Percentiles rank a stretch among this genome's conserved stretches.
Conservation (phyloP, 345 rosid species). For the Camelina neglecta region DNA sequence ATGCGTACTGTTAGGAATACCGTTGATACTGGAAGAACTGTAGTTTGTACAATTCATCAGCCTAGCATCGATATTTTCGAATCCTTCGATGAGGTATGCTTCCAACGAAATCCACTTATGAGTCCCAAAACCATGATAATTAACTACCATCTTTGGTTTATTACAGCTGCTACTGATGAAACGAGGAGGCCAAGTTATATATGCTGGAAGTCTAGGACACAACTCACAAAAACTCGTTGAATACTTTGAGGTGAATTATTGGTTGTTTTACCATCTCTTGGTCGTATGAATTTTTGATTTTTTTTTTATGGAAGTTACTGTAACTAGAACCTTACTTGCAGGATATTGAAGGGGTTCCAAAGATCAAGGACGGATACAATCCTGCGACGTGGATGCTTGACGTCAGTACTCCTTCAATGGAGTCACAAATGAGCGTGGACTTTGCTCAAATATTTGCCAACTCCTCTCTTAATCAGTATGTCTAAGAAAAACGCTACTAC, state of each 20-base stretch:
- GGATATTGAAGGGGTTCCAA: conserved; percentile 77
- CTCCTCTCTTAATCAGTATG: conserved; percentile 75
- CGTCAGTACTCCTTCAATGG: conserved; percentile 63
- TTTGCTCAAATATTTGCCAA: conserved; percentile 69
- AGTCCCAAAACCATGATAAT: background rate
- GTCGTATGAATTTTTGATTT: background rate
- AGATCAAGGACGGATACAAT: conserved; percentile 71
- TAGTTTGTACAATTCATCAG: conserved; percentile 96
- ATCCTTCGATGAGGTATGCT: conserved; percentile 80
- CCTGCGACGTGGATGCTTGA: conserved; percentile 99
- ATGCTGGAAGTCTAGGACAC: conserved; percentile 78
- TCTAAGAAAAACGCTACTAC: background rate
- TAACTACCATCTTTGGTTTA: conserved; percentile 1
- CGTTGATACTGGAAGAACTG: conserved; percentile 95
- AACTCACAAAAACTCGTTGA: conserved; percentile 81
- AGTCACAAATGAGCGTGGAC: conserved; percentile 67
- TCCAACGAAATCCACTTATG: background rate
- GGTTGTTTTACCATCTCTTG: background rate
- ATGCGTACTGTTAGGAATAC: conserved; percentile 96
- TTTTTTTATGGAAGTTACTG: conserved; percentile 17
- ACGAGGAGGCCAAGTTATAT: conserved; percentile 93
- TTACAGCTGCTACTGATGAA: conserved; percentile 82
- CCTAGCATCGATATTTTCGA: conserved; percentile 94
- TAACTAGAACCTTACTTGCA: conserved; percentile 35
- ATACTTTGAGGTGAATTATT: conserved; percentile 75